phyloP scores from a whole-genome alignment of 2,329 filamentous ascomycete species.

The Nemania sp. region DNA sequence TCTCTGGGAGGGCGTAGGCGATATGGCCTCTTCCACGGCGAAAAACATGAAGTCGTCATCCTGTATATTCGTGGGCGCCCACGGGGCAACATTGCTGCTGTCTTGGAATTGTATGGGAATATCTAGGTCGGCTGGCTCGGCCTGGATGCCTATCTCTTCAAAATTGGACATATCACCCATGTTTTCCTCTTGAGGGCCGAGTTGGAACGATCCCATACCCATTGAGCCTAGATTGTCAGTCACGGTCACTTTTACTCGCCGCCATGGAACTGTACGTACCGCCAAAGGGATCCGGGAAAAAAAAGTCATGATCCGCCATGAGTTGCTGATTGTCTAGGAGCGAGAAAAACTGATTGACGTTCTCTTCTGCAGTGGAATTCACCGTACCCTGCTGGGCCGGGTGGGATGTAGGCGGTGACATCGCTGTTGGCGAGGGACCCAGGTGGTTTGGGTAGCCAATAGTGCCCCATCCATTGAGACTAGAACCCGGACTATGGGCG shows the following conservation, averaged over 20 bases:
- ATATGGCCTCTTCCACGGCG: conserved; percentile 44
- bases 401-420: conserved; percentile 48
- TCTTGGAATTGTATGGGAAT: conserved; percentile 47
- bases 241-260: not conserved
- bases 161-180: conserved; percentile 33
- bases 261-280: conserved; percentile 34
- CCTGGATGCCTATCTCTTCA: conserved; percentile 36
- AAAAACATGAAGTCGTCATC: conserved; percentile 40
- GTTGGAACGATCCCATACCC: conserved; percentile 35
- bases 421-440: conserved; percentile 41
- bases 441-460: conserved; percentile 46
- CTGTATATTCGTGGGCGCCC: conserved; percentile 47
- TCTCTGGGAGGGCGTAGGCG: conserved; percentile 36
- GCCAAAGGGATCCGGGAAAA: conserved; percentile 45
- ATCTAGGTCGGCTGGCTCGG: conserved; percentile 43
- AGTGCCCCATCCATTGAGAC: conserved; percentile 56
- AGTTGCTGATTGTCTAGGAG: conserved; percentile 40
- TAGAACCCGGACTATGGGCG: conserved; percentile 56
- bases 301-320: conserved; percentile 46
- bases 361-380: conserved; percentile 39
- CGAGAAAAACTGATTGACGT: conserved; percentile 19
- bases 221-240: conserved; percentile 19
- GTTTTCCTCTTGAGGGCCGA: conserved; percentile 38
- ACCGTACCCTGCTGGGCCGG: conserved; percentile 38
- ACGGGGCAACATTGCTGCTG: conserved; percentile 46